Base-by-base conservation (phyloP, 2,329 filamentous ascomycete genomes). In the Blastomyces silverae region DNA sequence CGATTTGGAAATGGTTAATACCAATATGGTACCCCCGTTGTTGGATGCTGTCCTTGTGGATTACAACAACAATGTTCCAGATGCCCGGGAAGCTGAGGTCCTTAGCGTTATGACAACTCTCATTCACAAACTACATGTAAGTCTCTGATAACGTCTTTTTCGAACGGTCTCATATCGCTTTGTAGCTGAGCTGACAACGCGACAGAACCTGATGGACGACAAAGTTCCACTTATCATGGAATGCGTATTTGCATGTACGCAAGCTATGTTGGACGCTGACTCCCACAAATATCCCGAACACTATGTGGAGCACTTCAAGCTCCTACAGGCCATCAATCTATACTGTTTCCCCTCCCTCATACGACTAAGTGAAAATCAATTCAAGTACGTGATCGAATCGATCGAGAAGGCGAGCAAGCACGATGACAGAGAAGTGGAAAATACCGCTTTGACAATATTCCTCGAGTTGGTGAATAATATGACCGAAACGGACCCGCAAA, bases 401-500 rank as follows among this genome's bases (percentile, higher is more conserved):
- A 99, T 95, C 83, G 92, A 97, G 84, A 99, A 94, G 95, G 94
- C 95, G n/a, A 97, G 93, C 82, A 99, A 99, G 82, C 94, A 99
- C 78, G 94, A 99, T 80, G 99, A 99, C 79, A 90, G 94, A 66
- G 92, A 97, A 74, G 94, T 99, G 39, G 94, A 99, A 79, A 91
- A 90, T 70, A 95, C 94, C 50, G 94, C 94, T 66, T 86, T 99
- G 67, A 94, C 92, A 78, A 99, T 99, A 94, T 97, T 93, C 77
- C 86, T 96, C 70, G 94, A 99, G 79, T 83, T 99, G 69, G 92
- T 99, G 75, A 93, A 90, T 79, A 99, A 99, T 79, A 96, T 99
- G 81, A 91, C 93, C 10, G 93, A 97, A 72, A 89, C 92, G 0
- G 92, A 97, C 75, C 80, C 85, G 25, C 83, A 88, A 73, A 97